Evolutionary conservation across 176 grass and related monocot genomes (phyloP).

Genomic region (Oryza australiensis): DNA sequence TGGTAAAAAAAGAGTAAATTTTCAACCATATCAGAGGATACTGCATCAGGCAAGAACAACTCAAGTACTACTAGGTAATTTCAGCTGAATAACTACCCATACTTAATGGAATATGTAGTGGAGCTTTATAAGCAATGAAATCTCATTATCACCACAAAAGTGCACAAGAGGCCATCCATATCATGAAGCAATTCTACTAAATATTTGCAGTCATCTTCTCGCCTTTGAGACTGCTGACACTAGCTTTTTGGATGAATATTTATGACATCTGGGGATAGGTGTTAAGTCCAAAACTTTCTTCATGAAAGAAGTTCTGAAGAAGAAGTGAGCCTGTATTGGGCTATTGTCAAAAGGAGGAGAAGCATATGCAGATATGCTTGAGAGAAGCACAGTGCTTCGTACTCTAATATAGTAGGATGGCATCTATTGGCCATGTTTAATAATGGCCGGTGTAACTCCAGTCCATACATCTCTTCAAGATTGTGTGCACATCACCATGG

Average conservation of each 20-base stretch:
- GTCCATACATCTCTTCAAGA: not conserved
- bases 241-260: not conserved
- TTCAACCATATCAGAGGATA: not conserved
- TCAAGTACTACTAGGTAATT: not conserved
- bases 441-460: not conserved
- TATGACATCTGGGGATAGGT: not conserved
- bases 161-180: not conserved
- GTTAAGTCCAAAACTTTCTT: not conserved
- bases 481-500: not conserved
- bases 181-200: not conserved
- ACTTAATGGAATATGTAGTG: not conserved
- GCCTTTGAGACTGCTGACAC: not conserved
- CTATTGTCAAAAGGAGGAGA: not conserved
- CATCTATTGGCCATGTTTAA: conserved; percentile 3
- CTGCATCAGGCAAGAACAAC: not conserved
- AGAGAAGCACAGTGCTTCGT: not conserved
- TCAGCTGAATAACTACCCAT: not conserved
- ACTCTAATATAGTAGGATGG: not conserved
- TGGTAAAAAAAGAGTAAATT: not conserved
- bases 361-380: not conserved
- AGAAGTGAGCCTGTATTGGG: not conserved
- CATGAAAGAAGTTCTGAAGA: not conserved
- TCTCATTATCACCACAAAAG: not conserved
- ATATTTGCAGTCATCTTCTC: not conserved
- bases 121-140: not conserved